Conservation (phyloP, 139 green algal genomes). For the Micractinium conductrix region DNA sequence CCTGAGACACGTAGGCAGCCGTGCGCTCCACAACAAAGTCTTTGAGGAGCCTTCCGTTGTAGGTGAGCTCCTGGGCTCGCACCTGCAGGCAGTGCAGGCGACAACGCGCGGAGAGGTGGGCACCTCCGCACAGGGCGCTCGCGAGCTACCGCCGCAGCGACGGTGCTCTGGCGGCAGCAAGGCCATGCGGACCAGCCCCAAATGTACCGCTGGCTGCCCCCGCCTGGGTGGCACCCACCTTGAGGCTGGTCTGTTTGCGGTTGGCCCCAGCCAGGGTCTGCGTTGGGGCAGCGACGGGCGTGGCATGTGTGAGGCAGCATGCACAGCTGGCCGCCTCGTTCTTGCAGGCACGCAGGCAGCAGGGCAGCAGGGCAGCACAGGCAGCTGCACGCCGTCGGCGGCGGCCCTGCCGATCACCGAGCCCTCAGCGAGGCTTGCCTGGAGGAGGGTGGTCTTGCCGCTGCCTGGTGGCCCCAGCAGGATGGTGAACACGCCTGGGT, state of each 20-base stretch:
- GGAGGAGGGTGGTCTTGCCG: conserved; percentile 71
- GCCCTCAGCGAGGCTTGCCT: conserved; percentile 19
- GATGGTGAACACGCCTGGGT: conserved; percentile 33
- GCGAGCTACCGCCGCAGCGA: neutral
- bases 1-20: conserved; percentile 64
- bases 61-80: conserved; percentile 42
- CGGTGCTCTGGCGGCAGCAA: neutral
- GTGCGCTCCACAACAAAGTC: conserved; percentile 54
- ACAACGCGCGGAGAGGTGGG: neutral
- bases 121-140: neutral
- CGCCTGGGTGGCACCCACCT: neutral
- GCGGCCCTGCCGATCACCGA: neutral
- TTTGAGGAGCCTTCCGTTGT: conserved; percentile 56
- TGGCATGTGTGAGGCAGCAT: too few relatives aligned
- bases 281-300: too few relatives aligned
- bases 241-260: neutral
- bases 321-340: too few relatives aligned
- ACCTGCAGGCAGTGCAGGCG: conserved; percentile 24
- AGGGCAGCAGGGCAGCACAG: too few relatives aligned
- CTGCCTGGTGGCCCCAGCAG: conserved; percentile 59
- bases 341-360: too few relatives aligned
- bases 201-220: neutral
- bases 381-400: neutral
- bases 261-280: too few relatives aligned
- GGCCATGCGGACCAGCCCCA: neutral